Base-by-base conservation (phyloP, 331 rosid genomes). In the Acacia pycnantha region DNA sequence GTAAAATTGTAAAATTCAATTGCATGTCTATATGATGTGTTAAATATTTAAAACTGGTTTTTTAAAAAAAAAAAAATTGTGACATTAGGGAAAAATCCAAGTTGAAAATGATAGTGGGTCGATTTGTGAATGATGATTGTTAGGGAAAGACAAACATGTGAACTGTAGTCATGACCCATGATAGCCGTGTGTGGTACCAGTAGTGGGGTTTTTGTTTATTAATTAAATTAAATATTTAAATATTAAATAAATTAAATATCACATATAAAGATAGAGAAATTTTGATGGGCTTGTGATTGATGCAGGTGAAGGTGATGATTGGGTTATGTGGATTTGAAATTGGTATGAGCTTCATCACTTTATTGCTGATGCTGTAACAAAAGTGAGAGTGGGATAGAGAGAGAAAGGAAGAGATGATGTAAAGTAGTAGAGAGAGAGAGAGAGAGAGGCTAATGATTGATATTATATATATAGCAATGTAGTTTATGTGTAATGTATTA, bases 291-390 rank as follows among this genome's bases (percentile, higher is more conserved):
- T 68, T 41, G 24, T 92, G 90, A 90, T 88, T 84, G 85, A 77
- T 65, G n/a, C 83, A 27, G 73, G 77, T 77, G 79, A 76, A 22
- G 98, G 87, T 87, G 86, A 56, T 87, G 90, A 81, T 84, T 84
- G 89, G 90, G 48, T 77, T 85, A 76, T 81, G 83, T 59, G 89
- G 91, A 76, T 82, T 84, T 79, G 83, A 79, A 78, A 74, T 86
- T 83, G 92, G 82, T 41, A 24, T 89, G 66, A 73, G 74, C 48
- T 33, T 53, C 68, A 11, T 90, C 84, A 84, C 82, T 77, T 79
- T 90, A n/a, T 43, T 89, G 68, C 50, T 85, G 87, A 80, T 86
- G 72, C 16, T 18, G 24, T n/a, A 18, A 56, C 27, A 9, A 21
- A 7, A 56, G 62, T n/a, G 27, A n/a, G 62, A 56, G 29, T 48